These are phyloP conservation scores for Cyclocybe aegerita DNA, from an alignment of 768 basidiomycete genomes.

Conservation along the genomic window DNA sequence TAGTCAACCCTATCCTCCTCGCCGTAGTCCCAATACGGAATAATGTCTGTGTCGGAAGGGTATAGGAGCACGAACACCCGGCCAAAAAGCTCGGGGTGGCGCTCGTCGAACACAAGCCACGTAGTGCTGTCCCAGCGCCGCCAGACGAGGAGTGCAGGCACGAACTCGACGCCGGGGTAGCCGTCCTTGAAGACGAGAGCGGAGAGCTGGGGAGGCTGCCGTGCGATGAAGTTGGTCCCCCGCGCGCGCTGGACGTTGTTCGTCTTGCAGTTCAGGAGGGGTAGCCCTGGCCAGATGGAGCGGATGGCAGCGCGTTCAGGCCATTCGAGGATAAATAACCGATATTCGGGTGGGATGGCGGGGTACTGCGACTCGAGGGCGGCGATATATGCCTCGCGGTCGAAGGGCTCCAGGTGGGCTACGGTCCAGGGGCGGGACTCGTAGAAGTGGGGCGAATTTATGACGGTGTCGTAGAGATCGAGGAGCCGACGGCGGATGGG, in stretches of 20 bases:
- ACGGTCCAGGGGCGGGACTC: neutral
- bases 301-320: neutral
- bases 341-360: slow-evolving; percentile 6
- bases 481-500: neutral
- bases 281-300: slow-evolving; percentile 6
- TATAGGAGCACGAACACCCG: no score
- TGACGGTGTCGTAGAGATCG: neutral
- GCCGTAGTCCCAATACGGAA: no score
- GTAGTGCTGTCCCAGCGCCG: neutral
- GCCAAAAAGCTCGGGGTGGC: neutral
- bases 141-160: slow-evolving; percentile 1
- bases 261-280: neutral
- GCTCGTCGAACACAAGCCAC: neutral
- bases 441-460: neutral
- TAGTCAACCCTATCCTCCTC: no score
- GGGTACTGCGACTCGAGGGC: neutral
- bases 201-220: no score
- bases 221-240: no score
- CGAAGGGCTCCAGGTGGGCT: neutral
- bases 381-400: slow-evolving; percentile 1
- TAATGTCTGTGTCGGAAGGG: no score
- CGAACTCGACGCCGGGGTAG: neutral
- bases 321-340: slow-evolving; percentile 12
- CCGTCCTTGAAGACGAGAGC: neutral
- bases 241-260: no score